phyloP scores from a whole-genome alignment of 345 rosid genomes.

The Euphorbia tirucalli region DNA sequence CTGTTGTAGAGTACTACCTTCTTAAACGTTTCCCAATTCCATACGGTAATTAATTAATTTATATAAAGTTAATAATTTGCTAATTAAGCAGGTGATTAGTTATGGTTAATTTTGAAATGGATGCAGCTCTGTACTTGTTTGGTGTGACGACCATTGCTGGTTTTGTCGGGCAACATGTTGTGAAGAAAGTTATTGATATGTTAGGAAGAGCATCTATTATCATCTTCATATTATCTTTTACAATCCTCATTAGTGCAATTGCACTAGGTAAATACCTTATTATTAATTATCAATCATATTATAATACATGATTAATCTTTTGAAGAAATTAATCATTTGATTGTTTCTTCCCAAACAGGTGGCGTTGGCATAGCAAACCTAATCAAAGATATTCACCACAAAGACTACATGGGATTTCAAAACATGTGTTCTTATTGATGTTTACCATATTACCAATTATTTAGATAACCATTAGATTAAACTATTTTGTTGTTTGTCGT shows the following conservation, averaged over 20 bases:
- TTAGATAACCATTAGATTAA: too few species aligned
- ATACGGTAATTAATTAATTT: slow-evolving; percentile 38
- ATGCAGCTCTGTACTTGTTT: slow-evolving; percentile 27
- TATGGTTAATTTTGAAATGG: background rate
- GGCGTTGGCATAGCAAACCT: slow-evolving; percentile 26
- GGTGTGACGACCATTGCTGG: slow-evolving; percentile 25
- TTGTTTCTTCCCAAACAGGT: slow-evolving; percentile 13
- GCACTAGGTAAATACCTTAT: slow-evolving; percentile 18
- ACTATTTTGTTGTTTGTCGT: too few species aligned
- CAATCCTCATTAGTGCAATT: slow-evolving; percentile 27
- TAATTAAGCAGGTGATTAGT: too few species aligned
- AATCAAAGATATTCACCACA: slow-evolving; percentile 15
- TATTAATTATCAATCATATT: too few species aligned
- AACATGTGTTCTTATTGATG: slow-evolving; percentile 12
- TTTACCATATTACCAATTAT: too few species aligned
- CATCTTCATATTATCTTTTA: slow-evolving; percentile 23
- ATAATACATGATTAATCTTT: too few species aligned
- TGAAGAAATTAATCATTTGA: too few species aligned
- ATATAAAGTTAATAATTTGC: background rate
- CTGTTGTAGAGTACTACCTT: slow-evolving; percentile 77
- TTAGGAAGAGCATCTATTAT: slow-evolving; percentile 31
- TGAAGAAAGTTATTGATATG: slow-evolving; percentile 15
- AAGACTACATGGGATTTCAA: slow-evolving; percentile 24
- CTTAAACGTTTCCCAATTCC: slow-evolving; percentile 85
- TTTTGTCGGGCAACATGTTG: slow-evolving; percentile 24